Conservation (phyloP, 257 asterid genomes). For the Nicotiana tomentosiformis region DNA sequence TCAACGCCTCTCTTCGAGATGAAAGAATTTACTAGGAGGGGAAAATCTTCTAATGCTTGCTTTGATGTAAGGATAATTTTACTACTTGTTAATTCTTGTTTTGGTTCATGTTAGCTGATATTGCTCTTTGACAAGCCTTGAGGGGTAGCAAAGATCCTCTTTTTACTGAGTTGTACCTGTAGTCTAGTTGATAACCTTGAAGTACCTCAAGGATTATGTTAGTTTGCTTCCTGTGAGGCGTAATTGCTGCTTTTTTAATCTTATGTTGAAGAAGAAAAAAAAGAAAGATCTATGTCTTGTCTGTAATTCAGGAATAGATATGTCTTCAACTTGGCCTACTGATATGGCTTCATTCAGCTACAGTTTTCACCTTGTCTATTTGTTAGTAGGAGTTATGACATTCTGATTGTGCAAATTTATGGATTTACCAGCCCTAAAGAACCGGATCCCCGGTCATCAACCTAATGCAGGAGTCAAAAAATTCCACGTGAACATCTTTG, state of each 20-base stretch:
- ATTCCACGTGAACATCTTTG: not conserved
- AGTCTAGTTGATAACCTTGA: not conserved
- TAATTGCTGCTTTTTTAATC: not conserved
- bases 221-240: not conserved
- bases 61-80: slow-evolving; percentile 24
- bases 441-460: not conserved
- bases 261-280: not conserved
- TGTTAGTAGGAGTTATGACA: not conserved
- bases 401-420: not conserved
- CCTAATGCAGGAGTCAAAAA: not conserved
- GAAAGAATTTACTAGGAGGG: slow-evolving; percentile 12
- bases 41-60: not conserved
- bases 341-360: not conserved
- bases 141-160: not conserved
- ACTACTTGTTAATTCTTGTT: slow-evolving; percentile 24
- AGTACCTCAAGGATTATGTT: not conserved
- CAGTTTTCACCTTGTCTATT: not conserved
- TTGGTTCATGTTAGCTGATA: slow-evolving; percentile 9
- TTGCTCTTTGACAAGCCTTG: not conserved
- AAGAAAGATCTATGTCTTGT: not conserved
- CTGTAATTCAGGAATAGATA: not conserved
- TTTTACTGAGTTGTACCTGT: not conserved
- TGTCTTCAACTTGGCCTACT: not conserved
- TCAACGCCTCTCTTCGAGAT: slow-evolving; percentile 80
- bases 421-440: not conserved